Evolutionary conservation across 345 rosid genomes (phyloP).

Genomic region (Citrus inodora): DNA sequence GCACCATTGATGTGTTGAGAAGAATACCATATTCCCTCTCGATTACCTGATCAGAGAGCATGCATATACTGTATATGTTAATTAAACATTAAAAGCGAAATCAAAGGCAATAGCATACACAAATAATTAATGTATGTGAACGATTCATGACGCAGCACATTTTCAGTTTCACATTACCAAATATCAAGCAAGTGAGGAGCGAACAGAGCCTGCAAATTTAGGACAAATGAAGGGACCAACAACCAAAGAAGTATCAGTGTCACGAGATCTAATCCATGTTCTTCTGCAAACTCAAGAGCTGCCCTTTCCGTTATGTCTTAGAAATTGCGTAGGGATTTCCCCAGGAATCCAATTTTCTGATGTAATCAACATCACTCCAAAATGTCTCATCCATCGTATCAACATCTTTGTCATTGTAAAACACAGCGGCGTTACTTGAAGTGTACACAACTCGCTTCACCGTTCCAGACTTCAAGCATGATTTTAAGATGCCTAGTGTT

Average conservation of each 20-base stretch:
- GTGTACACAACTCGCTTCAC: constrained; percentile 65
- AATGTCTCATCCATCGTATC: not conserved
- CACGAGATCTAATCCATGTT: constrained; percentile 34
- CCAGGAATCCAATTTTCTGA: not conserved
- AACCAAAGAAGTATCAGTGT: constrained; percentile 27
- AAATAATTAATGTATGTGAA: too few relatives aligned
- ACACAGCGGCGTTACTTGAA: constrained; percentile 36
- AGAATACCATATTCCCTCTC: not conserved
- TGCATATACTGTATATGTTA: too few relatives aligned
- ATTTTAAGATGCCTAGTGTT: constrained; percentile 44
- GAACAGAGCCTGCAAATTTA: constrained; percentile 27
- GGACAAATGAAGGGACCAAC: constrained; percentile 48
- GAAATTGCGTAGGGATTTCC: constrained; percentile 5
- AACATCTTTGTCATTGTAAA: not conserved
- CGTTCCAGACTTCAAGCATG: constrained; percentile 47
- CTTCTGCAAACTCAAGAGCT: constrained; percentile 31
- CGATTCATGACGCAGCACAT: not conserved
- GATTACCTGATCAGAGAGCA: not conserved
- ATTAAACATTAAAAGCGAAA: too few relatives aligned
- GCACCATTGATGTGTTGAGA: constrained; percentile 18
- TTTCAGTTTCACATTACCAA: constrained; percentile 10
- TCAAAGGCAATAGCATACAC: too few relatives aligned
- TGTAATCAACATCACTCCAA: constrained; percentile 10
- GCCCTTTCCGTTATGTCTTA: constrained; percentile 33
- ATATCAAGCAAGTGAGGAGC: constrained; percentile 18